Base-by-base conservation (phyloP, 2,329 filamentous ascomycete genomes). In the Macrophomina tecta region DNA sequence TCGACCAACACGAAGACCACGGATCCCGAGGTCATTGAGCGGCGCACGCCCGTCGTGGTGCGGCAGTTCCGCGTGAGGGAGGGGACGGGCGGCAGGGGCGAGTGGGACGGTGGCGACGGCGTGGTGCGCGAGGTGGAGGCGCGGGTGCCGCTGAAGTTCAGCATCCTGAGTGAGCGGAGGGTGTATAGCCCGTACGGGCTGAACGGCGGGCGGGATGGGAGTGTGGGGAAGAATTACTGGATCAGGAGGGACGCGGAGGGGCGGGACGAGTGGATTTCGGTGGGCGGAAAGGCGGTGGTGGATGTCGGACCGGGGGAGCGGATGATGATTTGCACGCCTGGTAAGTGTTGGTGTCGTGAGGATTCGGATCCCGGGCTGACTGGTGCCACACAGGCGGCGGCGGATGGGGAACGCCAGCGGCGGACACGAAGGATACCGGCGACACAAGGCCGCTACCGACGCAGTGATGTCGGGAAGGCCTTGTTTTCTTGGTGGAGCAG, bases 1-100 rank as follows among this genome's bases (percentile, higher is more conserved):
- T 76, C 76, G 74, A 79, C 78, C 1, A 79, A 79, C 52, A 79
- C 77, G 2, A 71, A 74, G 32, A 79, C 77, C 63, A 77, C 78
- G 1, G 77, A 79, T 36, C 69, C 70, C 1, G 77, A 79, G 68
- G 68, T 78, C 5, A 68, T 76, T 8, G 78, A 79, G 70, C 72
- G 74, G 64, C 70, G 77, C 48, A 78, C 77, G 61, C 76, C 77
- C 7, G 72, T 78, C 18, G 67, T 79, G 28, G 66, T 79, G 12
- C 71, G 74, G 12, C 71, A 74, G 60, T 78, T 77, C 52, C 69
- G 68, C n/a, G 72, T 78, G 23, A 70, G 75, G 4, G 67, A 72
- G 34, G 75, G 72, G 42, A 73, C 70, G 7, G 75, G 76, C 12
- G 77, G 77, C 3, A 40, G 67, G 32, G 77, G 76, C 2, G 56